Base-by-base conservation (phyloP, 768 basidiomycete genomes). In the Rhodotorula graminis region DNA sequence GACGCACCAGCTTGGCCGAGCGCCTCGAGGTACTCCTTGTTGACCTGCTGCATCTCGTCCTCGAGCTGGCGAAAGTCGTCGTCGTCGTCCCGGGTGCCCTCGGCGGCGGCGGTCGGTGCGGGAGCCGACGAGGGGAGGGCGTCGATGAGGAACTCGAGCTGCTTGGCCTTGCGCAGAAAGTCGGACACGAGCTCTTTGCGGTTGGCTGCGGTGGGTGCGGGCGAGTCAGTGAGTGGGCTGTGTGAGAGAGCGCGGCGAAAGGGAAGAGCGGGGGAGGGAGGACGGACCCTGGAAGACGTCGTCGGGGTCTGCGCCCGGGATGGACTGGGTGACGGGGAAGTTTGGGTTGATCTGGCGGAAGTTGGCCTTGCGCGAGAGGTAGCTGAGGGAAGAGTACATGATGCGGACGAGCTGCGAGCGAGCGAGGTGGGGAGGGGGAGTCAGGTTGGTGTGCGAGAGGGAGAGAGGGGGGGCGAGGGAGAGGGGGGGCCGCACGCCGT, bases 101-200 rank as follows among this genome's bases (percentile, higher is more conserved):
- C 33, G 16, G 25, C 23, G 56, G 33, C 56, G 31, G 56, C 3
- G 19, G 37, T 37, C 37, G 33, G 27, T 12, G 56, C 56, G 7
- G 56, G 56, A 21, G 56, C 31, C 9, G 70, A 25, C 16, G 59
- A 23, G 14, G 78, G 76, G 23, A 95, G 81, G 0, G 88, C 88
- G 62, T 89, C 86, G 63, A 95, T 90, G 61, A 94, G 85, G 77
- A 87, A 88, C 77, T 94, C 90, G 55, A 95, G 86, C 80, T 93
- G 91, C 78, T 94, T 94, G 23, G 91, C 91, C 78, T 94, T 93
- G 52, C 87, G 84, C 53, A 93, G 85, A 53, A 95, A 83, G 78
- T 94, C 92, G 25, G 85, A 82, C 10, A 92, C 90, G 31, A 94
- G 87, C 80, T 94, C 92, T 74, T 86, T 88, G 80, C 89, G 87